Percentiles rank a stretch among this genome's conserved stretches.
These are phyloP conservation scores for Vaccinium darrowii DNA, from an alignment of 148 eudicot genomes.

Conservation along the genomic window DNA sequence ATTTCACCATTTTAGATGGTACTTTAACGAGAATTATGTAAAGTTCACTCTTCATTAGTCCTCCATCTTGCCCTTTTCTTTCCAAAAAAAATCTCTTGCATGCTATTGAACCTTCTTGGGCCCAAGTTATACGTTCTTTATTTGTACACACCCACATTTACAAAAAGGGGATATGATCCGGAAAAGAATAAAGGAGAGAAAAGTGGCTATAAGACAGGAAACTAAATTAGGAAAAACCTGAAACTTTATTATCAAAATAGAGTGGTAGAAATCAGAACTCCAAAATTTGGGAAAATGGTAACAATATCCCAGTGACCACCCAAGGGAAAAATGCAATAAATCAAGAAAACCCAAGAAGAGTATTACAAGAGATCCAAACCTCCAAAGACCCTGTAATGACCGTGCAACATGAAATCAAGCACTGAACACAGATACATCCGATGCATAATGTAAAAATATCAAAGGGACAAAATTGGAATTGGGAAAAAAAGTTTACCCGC, in stretches of 20 bases:
- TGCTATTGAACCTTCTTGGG: background rate
- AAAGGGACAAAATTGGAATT: slow-evolving; percentile 20
- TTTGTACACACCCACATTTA: background rate
- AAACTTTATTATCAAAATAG: background rate
- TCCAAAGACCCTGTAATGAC: slow-evolving; percentile 10
- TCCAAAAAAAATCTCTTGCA: background rate
- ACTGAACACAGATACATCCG: background rate
- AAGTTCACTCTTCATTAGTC: background rate
- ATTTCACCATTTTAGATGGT: background rate
- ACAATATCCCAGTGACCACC: background rate
- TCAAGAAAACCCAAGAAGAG: background rate
- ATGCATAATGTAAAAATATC: background rate
- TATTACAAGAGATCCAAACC: slow-evolving; percentile 22
- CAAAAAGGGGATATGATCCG: background rate
- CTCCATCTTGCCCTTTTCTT: background rate
- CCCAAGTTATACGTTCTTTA: background rate
- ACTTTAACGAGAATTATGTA: background rate
- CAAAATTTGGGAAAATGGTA: background rate
- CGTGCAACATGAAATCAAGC: slow-evolving; percentile 10
- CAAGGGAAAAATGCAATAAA: background rate
- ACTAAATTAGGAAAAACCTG: background rate
- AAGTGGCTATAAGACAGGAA: background rate
- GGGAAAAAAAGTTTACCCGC: slow-evolving; percentile 60
- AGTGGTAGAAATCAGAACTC: background rate
- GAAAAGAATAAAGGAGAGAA: background rate